Evolutionary conservation across 768 basidiomycete species (phyloP), one percentile per base, ranked within the genome.

Genomic region (Austroboletus eburneus): DNA sequence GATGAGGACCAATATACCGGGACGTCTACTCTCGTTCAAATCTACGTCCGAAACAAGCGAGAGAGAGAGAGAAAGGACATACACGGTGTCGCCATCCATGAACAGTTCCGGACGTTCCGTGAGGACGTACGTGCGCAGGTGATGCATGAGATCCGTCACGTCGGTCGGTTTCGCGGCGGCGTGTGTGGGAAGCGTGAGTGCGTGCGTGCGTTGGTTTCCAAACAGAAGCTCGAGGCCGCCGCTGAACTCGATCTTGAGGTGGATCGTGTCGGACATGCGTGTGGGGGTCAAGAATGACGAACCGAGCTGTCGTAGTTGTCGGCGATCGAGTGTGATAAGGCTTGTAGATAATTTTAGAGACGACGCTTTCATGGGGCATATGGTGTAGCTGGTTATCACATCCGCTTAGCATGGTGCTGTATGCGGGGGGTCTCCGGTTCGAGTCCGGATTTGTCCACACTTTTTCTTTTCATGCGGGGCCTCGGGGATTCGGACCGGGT

Each of bases 1-100:
- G 44, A 99, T 81, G n/a, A 99, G 74, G 4, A 98, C 95, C 3
- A 99, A 73, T 30, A 99, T 96, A 0, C 96, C 96, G 0, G 96
- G 96, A 9, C 96, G 92, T 32, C 96, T 58, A 1, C 16, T 5
- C 12, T 16, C 33, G 33, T 16, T 12, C 16, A 7, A 29, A 13
- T 29, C 29, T 33, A 33, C 34, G 34, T n/a, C 34, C 9, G 9
- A 18, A n/a, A 3, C n/a, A 17, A 17, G 34, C 7, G n/a, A 34
- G 16, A 16, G 16, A 34, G 9, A n/a, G 16, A 12, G 12, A 14
- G 3, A 4, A 4, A 2, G 2, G 20, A 44, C 85, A 59, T 66
- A 96, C 94, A 97, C 87, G 22, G 85, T 91, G 17, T 77, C 80
- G 9, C 82, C 81, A 45, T 97, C 93, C 44, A 89, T 74, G 65